Evolutionary conservation across 2,329 filamentous ascomycete genomes (phyloP), one percentile per base, ranked within the genome.

Genomic region (Pseudocercospora eumusae): DNA sequence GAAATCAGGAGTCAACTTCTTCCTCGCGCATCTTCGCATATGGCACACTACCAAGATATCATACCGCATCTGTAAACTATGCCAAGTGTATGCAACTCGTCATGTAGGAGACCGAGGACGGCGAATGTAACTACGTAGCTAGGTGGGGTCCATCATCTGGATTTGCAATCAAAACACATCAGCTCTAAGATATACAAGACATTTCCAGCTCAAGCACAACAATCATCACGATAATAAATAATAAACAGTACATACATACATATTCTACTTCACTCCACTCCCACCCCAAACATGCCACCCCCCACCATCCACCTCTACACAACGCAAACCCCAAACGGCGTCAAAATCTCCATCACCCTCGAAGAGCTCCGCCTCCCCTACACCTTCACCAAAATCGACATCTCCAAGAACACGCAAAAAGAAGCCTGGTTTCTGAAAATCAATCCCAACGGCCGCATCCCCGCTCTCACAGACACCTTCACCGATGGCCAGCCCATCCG

Each of bases 391-490:
- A 81, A 84, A 47, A 87, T 96, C 70, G 83, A 89, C n/a, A 83
- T 96, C 62, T 79, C 75, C 65, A 89, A 90, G 66, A 90, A 92
- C 74, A 83, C 80, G n/a, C 91, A 96, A 71, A 96, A 95, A 70
- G 85, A 93, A 75, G 86, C 85, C 15, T 96, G 91, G 91, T 97
- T 93, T 78, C 84, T 96, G 27, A 87, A 88, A 57, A 96, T 96
- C 79, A 96, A 96, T 78, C 92, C 92, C 66, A 96, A 96, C 75
- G 92, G 60, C 7, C 89, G 92, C 68, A 96, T 96, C 70, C 93
- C 92, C 3, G 92, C 92, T 61, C 71, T 96, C 56, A 95, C 90
- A 7, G 92, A 96, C 77, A 90, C 82, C 15, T 88, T 90, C 74
- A 81, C 81, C 4, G 88, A 95, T 74, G 90, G 91, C 68, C 80